These are phyloP conservation scores for Nannizzia gypsea DNA, from an alignment of 2,329 filamentous ascomycete species.

Conservation along the genomic window DNA sequence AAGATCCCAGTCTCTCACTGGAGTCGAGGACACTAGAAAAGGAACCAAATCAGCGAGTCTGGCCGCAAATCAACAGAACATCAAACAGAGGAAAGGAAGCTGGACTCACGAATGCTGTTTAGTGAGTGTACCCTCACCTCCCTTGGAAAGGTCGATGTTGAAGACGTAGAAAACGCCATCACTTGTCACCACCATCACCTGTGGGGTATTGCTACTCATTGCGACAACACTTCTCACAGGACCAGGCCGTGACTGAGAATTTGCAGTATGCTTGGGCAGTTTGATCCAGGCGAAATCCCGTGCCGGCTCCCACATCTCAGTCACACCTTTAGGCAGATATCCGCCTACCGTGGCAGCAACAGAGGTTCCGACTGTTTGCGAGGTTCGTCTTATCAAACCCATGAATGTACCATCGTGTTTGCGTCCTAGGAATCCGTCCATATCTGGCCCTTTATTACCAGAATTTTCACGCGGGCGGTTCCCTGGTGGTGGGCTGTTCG, in stretches of 20 bases:
- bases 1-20: slow-evolving; percentile 31
- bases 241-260: slow-evolving; percentile 26
- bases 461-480: slow-evolving; percentile 23
- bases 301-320: slow-evolving; percentile 93
- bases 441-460: slow-evolving; percentile 12
- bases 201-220: slow-evolving; percentile 86
- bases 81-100: not conserved
- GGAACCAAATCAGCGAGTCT: not conserved
- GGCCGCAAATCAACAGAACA: not conserved
- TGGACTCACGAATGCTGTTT: slow-evolving; percentile 84
- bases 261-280: slow-evolving; percentile 52
- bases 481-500: slow-evolving; percentile 21
- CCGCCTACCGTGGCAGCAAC: slow-evolving; percentile 82
- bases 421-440: slow-evolving; percentile 28
- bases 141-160: slow-evolving; percentile 86
- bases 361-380: slow-evolving; percentile 80
- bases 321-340: slow-evolving; percentile 84
- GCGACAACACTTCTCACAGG: slow-evolving; percentile 85
- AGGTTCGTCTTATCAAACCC: slow-evolving; percentile 85
- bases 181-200: slow-evolving; percentile 96
- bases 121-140: slow-evolving; percentile 80
- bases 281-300: slow-evolving; percentile 96
- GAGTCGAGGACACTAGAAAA: slow-evolving; percentile 31
- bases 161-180: slow-evolving; percentile 93
- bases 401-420: slow-evolving; percentile 65